Conservation (phyloP, 2,329 filamentous ascomycete genomes). For the Xylariaceae sp. region DNA sequence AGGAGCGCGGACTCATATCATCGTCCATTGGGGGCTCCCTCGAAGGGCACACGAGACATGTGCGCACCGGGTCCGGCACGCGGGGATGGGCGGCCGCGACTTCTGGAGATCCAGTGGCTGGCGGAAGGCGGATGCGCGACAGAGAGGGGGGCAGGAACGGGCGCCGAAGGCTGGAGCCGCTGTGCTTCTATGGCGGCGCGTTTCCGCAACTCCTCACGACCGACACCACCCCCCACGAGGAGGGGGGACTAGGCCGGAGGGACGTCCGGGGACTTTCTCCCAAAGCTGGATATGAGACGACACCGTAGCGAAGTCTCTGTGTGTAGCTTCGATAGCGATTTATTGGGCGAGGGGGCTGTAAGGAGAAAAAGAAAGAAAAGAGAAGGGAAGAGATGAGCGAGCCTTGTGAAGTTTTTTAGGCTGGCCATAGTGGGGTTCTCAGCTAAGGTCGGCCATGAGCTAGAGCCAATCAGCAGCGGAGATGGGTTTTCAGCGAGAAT, state of each 20-base stretch:
- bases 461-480: no score
- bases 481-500: no score
- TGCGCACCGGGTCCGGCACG: no score
- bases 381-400: slow-evolving; percentile 13
- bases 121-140: slow-evolving; percentile 25
- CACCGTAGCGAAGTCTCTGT: slow-evolving; percentile 57
- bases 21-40: slow-evolving; percentile 65
- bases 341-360: slow-evolving; percentile 92
- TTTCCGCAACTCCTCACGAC: slow-evolving; percentile 64
- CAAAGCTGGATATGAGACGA: slow-evolving; percentile 62
- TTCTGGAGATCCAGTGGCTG: no score
- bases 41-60: no score
- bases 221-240: no score
- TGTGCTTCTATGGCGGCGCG: slow-evolving; percentile 99
- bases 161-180: no score
- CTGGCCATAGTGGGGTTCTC: no score
- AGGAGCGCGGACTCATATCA: slow-evolving; percentile 78
- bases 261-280: slow-evolving; percentile 99
- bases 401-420: neutral
- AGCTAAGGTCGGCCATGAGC: no score
- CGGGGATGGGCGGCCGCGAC: no score
- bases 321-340: slow-evolving; percentile 99
- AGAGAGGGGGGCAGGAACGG: slow-evolving; percentile 38
- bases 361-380: slow-evolving; percentile 18
- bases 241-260: no score